Evolutionary conservation across 345 rosid species (phyloP).

Genomic region (Alliaria petiolata): DNA sequence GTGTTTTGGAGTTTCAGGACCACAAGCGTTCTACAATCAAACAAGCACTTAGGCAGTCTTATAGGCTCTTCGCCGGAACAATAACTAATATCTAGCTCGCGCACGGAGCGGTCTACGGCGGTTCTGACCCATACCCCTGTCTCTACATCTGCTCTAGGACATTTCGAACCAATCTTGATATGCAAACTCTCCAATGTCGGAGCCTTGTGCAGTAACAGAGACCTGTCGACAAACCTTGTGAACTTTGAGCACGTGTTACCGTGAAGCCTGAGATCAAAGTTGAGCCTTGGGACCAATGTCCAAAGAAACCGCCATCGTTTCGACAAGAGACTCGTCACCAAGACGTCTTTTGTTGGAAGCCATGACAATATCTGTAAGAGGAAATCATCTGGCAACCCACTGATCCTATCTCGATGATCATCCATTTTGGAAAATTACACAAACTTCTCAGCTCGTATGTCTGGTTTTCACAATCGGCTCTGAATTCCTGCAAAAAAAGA

Average conservation of each 20-base stretch:
- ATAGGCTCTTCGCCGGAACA: slow-evolving; percentile 17
- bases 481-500: neutral
- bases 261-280: slow-evolving; percentile 20
- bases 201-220: slow-evolving; percentile 27
- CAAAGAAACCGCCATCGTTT: slow-evolving; percentile 27
- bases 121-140: slow-evolving; percentile 17
- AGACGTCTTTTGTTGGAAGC: slow-evolving; percentile 24
- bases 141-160: neutral
- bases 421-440: neutral
- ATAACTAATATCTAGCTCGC: slow-evolving; percentile 21
- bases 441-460: neutral
- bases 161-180: slow-evolving; percentile 17
- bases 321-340: slow-evolving; percentile 20
- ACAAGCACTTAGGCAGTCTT: slow-evolving; percentile 20
- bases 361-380: slow-evolving; percentile 24
- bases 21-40: slow-evolving; percentile 5
- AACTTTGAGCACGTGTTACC: neutral
- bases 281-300: slow-evolving; percentile 22
- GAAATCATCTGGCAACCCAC: slow-evolving; percentile 32
- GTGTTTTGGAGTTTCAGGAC: slow-evolving; percentile 16
- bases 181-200: neutral
- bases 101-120: slow-evolving; percentile 16
- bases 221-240: slow-evolving; percentile 24
- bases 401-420: slow-evolving; percentile 15
- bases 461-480: no score